These are phyloP conservation scores for Plasmodium vinckei DNA, from an alignment of 169 alveolate species.

Conservation along the genomic window DNA sequence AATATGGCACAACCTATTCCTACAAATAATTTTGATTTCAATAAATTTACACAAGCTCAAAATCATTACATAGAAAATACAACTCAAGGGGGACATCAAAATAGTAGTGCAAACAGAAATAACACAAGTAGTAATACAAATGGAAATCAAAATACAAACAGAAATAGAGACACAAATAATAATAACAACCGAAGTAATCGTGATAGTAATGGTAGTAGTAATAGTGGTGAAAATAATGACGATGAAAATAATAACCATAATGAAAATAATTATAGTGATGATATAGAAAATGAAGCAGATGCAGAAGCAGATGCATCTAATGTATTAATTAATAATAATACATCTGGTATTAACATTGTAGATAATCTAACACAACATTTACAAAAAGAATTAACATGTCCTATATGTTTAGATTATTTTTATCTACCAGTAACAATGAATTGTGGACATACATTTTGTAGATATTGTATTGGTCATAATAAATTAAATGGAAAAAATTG, in stretches of 20 bases:
- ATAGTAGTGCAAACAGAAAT: too few species aligned
- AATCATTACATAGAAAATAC: too few species aligned
- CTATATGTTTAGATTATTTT: constrained; percentile 91
- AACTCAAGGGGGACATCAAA: too few species aligned
- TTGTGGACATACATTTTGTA: constrained; percentile 94
- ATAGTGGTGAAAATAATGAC: not conserved
- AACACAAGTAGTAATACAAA: not conserved
- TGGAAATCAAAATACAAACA: constrained; percentile 2
- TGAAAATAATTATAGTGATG: not conserved
- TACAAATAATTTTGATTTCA: too few species aligned
- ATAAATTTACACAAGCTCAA: too few species aligned
- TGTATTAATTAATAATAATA: not conserved
- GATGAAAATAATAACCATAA: not conserved
- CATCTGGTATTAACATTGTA: not conserved
- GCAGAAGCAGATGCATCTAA: not conserved
- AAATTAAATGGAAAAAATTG: constrained; percentile 85
- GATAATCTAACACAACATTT: constrained; percentile 31
- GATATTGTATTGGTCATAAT: constrained; percentile 90
- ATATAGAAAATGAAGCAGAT: not conserved
- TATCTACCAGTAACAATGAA: constrained; percentile 90
- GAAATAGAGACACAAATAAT: not conserved
- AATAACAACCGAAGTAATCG: not conserved
- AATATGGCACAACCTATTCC: too few species aligned
- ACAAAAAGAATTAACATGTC: constrained; percentile 89
- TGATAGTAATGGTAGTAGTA: not conserved